These are phyloP conservation scores for Coemansia sp. DNA, from an alignment of 192 early-diverging fungal genomes.

Conservation along the genomic window DNA sequence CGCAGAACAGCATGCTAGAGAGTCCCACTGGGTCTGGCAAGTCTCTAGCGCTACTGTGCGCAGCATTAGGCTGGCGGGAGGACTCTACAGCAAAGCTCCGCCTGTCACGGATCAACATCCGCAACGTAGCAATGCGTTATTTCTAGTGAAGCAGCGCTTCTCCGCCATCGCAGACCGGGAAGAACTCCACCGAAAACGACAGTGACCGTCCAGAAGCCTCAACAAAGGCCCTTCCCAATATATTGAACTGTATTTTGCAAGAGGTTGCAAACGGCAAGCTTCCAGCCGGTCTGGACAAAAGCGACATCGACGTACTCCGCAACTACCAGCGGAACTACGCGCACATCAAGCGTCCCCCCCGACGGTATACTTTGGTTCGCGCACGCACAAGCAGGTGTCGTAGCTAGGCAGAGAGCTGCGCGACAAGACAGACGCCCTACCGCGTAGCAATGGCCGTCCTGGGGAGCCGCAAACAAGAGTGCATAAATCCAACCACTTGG, in stretches of 20 bases:
- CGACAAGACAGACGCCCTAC: slow-evolving; percentile 59
- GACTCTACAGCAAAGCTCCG: slow-evolving; percentile 42
- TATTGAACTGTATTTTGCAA: slow-evolving; percentile 7
- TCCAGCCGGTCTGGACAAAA: slow-evolving; percentile 15
- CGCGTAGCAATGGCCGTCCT: slow-evolving; percentile 56
- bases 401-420: slow-evolving; percentile 60
- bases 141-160: slow-evolving; percentile 28
- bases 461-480: slow-evolving; percentile 58
- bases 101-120: slow-evolving; percentile 32
- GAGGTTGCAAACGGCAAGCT: not conserved
- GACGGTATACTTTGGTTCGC: slow-evolving; percentile 58
- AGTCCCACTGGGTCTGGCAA: slow-evolving; percentile 81
- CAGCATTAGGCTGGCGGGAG: slow-evolving; percentile 66
- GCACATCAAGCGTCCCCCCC: slow-evolving; percentile 5
- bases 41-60: slow-evolving; percentile 71
- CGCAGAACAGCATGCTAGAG: slow-evolving; percentile 67
- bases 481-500: slow-evolving; percentile 36
- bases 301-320: slow-evolving; percentile 14
- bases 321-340: slow-evolving; percentile 1
- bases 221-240: not conserved
- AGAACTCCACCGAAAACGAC: not conserved
- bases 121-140: slow-evolving; percentile 42
- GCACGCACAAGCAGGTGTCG: slow-evolving; percentile 64
- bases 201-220: not conserved
- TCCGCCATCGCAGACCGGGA: not conserved